Conservation (phyloP, 495 filamentous ascomycete genomes). For the Baudoinia panamericana region DNA sequence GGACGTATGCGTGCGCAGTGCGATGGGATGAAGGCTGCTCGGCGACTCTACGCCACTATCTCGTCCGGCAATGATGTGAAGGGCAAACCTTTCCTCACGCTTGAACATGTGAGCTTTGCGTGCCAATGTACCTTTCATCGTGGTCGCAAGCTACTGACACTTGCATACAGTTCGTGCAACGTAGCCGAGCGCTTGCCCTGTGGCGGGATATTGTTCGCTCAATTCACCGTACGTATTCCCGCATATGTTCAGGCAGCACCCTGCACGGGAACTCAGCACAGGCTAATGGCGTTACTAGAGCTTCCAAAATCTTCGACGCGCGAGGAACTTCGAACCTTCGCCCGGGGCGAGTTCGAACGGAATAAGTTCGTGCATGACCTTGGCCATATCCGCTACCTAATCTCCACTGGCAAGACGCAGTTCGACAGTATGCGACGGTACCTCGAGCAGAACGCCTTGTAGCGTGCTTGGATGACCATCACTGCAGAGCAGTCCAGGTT, state of each 20-base stretch:
- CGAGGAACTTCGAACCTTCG: conserved; percentile 56
- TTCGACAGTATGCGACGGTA: conserved; percentile 47
- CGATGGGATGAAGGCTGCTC: conserved; percentile 5
- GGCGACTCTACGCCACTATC: conserved; percentile 10
- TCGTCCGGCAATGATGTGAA: conserved; percentile 10
- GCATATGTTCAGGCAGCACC: not conserved
- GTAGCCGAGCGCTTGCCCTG: conserved; percentile 40
- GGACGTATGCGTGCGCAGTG: too few species aligned
- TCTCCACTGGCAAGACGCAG: conserved; percentile 48
- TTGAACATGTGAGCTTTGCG: conserved; percentile 32
- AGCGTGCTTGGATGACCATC: too few species aligned
- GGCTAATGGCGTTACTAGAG: conserved; percentile 19
- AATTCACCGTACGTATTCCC: conserved; percentile 19
- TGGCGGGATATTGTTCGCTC: conserved; percentile 46
- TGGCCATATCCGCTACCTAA: conserved; percentile 46
- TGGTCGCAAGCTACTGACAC: too few species aligned
- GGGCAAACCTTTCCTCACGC: conserved; percentile 23
- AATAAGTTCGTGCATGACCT: conserved; percentile 57
- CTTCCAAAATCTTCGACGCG: conserved; percentile 42
- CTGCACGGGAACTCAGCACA: not conserved
- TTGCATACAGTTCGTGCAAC: conserved; percentile 47
- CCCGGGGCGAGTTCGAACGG: conserved; percentile 62
- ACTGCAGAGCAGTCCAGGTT: too few species aligned
- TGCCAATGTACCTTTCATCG: too few species aligned
- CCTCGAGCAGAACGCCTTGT: conserved; percentile 35